Evolutionary conservation across 192 early-diverging fungal genomes (phyloP).

Genomic region (Coemansia sp.): DNA sequence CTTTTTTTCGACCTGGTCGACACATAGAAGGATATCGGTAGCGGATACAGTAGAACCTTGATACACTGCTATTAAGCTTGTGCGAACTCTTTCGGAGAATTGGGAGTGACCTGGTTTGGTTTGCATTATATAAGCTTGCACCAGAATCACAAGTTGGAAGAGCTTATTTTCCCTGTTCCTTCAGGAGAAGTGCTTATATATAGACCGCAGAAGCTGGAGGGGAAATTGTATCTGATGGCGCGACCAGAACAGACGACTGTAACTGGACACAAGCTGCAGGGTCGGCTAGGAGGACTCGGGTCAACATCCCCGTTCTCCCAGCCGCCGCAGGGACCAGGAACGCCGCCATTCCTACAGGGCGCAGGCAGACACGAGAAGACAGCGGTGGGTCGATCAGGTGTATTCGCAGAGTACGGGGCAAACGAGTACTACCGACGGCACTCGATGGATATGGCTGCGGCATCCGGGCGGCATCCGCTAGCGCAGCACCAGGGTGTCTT

Average conservation of each 20-base stretch:
- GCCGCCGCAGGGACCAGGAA: conserved; percentile 22
- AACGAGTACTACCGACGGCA: conserved; percentile 40
- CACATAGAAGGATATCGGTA: too few relatives aligned
- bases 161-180: background rate
- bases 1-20: too few relatives aligned
- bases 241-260: conserved; percentile 35
- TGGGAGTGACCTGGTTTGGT: too few relatives aligned
- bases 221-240: conserved; percentile 6
- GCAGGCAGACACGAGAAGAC: conserved; percentile 32
- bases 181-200: background rate
- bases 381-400: conserved; percentile 38
- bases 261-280: conserved; percentile 33
- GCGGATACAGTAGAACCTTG: too few relatives aligned
- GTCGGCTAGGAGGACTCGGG: conserved; percentile 21
- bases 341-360: background rate
- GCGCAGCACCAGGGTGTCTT: conserved; percentile 4
- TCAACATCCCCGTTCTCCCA: conserved; percentile 44
- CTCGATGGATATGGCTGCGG: conserved; percentile 44
- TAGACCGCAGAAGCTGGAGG: background rate
- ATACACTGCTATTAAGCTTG: too few relatives aligned
- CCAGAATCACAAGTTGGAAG: too few relatives aligned
- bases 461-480: conserved; percentile 6
- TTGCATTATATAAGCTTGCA: too few relatives aligned
- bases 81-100: too few relatives aligned
- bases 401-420: conserved; percentile 30